phyloP scores from a whole-genome alignment of 2,329 filamentous ascomycete species.

The Neophaeococcomyces mojaviensis region DNA sequence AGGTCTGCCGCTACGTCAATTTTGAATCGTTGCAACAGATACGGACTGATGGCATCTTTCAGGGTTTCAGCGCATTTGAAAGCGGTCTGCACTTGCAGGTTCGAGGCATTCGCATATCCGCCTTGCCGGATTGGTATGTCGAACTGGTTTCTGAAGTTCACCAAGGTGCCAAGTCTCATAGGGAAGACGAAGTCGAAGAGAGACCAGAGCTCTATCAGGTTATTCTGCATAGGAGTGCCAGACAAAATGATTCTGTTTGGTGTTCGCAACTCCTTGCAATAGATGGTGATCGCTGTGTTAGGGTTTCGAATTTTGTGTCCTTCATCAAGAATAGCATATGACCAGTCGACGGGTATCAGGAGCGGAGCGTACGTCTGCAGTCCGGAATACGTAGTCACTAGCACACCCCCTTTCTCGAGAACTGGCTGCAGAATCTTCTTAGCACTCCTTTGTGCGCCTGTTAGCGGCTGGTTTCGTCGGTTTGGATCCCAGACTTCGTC shows the following conservation, averaged over 20 bases:
- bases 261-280: conserved; percentile 88
- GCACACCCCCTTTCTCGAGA: conserved; percentile 74
- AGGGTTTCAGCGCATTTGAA: conserved; percentile 89
- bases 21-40: conserved; percentile 86
- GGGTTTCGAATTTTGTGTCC: conserved; percentile 98
- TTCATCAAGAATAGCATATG: conserved; percentile 88
- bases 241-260: conserved; percentile 87
- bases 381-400: conserved; percentile 93
- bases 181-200: conserved; percentile 97
- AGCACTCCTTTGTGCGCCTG: conserved; percentile 60
- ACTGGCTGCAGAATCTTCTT: conserved; percentile 76
- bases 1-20: conserved; percentile 88
- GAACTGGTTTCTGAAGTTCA: conserved; percentile 84
- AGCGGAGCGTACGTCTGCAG: conserved; percentile 86
- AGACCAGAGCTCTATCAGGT: conserved; percentile 89
- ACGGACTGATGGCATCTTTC: conserved; percentile 89
- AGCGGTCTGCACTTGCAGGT: conserved; percentile 87
- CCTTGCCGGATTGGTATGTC: conserved; percentile 90
- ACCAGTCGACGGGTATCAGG: conserved; percentile 78
- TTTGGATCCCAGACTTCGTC: conserved; percentile 47
- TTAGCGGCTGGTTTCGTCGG: conserved; percentile 32
- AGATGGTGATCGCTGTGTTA: conserved; percentile 87
- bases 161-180: conserved; percentile 85
- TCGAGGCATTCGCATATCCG: conserved; percentile 90
- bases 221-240: conserved; percentile 96